Percentiles rank a stretch among this genome's conserved stretches.
Conservation (phyloP, 2,329 filamentous ascomycete species). For the Sporothrix phasma region DNA sequence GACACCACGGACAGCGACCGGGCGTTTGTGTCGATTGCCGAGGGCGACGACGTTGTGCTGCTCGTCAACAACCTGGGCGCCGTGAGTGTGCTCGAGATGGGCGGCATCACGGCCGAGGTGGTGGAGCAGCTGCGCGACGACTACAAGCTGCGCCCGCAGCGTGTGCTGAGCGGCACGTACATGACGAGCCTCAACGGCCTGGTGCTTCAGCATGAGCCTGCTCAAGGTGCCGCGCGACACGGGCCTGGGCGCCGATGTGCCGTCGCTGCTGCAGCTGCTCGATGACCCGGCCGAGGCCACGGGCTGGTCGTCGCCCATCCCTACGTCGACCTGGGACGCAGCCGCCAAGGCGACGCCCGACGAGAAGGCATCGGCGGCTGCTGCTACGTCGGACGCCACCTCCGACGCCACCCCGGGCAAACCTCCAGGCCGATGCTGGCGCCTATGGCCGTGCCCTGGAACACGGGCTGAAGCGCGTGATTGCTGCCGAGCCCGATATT, state of each 20-base stretch:
- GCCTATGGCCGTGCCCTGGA: slow-evolving; percentile 43
- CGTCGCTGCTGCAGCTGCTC: slow-evolving; percentile 57
- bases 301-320: slow-evolving; percentile 59
- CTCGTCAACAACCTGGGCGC: slow-evolving; percentile 72
- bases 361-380: slow-evolving; percentile 30
- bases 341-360: slow-evolving; percentile 28
- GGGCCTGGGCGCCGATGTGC: slow-evolving; percentile 47
- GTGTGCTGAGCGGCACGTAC: slow-evolving; percentile 59
- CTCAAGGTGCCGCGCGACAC: slow-evolving; percentile 50
- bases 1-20: slow-evolving; percentile 57
- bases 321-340: slow-evolving; percentile 53
- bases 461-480: slow-evolving; percentile 49
- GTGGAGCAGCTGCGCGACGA: slow-evolving; percentile 48
- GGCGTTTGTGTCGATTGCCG: slow-evolving; percentile 57
- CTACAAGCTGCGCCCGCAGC: slow-evolving; percentile 51
- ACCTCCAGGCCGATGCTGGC: slow-evolving; percentile 42
- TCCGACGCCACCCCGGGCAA: slow-evolving; percentile 33
- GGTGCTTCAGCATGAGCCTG: slow-evolving; percentile 63
- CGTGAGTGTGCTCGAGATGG: slow-evolving; percentile 61
- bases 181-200: slow-evolving; percentile 72
- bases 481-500: slow-evolving; percentile 59
- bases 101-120: slow-evolving; percentile 61
- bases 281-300: slow-evolving; percentile 60
- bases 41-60: slow-evolving; percentile 54
- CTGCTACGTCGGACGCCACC: slow-evolving; percentile 30